These are phyloP conservation scores for Aspergillus nomiae DNA, from an alignment of 2,329 filamentous ascomycete genomes.

Conservation along the genomic window DNA sequence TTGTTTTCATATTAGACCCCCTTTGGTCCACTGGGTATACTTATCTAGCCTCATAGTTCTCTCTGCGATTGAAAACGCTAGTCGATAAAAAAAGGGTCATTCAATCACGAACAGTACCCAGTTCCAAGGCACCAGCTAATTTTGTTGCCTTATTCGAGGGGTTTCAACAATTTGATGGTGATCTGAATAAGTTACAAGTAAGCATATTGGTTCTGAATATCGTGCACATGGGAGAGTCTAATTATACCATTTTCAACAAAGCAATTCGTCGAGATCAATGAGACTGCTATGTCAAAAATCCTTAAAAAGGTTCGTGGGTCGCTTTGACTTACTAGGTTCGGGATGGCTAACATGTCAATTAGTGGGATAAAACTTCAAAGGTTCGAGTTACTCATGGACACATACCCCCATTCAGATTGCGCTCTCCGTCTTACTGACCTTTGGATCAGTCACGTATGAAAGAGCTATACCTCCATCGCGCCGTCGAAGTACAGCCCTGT, in stretches of 20 bases:
- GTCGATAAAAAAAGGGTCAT: slow-evolving; percentile 93
- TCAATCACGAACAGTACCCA: slow-evolving; percentile 73
- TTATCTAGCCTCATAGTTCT: slow-evolving; percentile 63
- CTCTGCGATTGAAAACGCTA: slow-evolving; percentile 86
- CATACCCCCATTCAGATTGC: background rate
- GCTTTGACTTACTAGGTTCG: slow-evolving; percentile 15
- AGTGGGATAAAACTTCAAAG: slow-evolving; percentile 99
- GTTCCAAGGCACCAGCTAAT: slow-evolving; percentile 85
- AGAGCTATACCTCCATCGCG: slow-evolving; percentile 91
- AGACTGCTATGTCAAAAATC: slow-evolving; percentile 97
- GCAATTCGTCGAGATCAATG: slow-evolving; percentile 98
- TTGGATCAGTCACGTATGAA: slow-evolving; percentile 79
- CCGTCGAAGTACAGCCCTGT: slow-evolving; percentile 96
- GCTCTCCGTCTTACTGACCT: slow-evolving; percentile 30
- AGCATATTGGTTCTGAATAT: slow-evolving; percentile 18
- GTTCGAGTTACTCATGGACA: slow-evolving; percentile 41
- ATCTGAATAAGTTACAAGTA: slow-evolving; percentile 87
- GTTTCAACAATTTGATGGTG: slow-evolving; percentile 94
- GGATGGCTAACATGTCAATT: slow-evolving; percentile 24
- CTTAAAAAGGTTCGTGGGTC: slow-evolving; percentile 74
- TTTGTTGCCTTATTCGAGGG: slow-evolving; percentile 95
- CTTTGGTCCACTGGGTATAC: background rate
- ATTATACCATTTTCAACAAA: slow-evolving; percentile 40
- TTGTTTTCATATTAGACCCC: slow-evolving; percentile 35
- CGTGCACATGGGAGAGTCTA: background rate